phyloP scores from a whole-genome alignment of 2,329 filamentous ascomycete genomes.

The Penicillium sp. region DNA sequence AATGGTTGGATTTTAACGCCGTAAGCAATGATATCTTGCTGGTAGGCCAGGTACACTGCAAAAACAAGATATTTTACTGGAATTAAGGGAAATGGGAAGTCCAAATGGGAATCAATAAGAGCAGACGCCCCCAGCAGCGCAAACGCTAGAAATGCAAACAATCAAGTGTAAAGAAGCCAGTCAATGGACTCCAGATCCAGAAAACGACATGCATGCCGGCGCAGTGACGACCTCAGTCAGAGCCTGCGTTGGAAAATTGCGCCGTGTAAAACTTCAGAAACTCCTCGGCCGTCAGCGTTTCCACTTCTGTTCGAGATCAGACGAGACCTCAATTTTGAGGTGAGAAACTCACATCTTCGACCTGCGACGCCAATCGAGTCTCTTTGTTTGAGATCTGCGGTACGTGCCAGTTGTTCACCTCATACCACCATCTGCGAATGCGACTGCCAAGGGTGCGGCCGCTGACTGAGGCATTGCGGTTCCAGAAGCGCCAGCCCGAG shows the following conservation, averaged over 20 bases:
- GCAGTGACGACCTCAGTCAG: constrained; percentile 24
- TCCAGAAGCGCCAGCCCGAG: constrained; percentile 88
- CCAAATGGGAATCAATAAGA: constrained; percentile 10
- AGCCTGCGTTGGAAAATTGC: constrained; percentile 36
- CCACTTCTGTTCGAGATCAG: constrained; percentile 5
- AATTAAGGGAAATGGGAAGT: constrained; percentile 3
- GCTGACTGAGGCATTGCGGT: constrained; percentile 71
- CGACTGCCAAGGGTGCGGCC: constrained; percentile 75
- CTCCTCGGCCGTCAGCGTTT: constrained; percentile 33
- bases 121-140: constrained; percentile 7
- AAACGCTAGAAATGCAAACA: constrained; percentile 24
- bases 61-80: neutral
- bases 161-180: constrained; percentile 6
- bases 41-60: neutral
- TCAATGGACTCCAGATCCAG: neutral
- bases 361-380: constrained; percentile 38
- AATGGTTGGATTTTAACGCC: neutral
- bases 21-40: neutral
- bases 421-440: constrained; percentile 90
- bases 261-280: constrained; percentile 40
- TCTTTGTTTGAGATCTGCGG: constrained; percentile 46
- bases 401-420: constrained; percentile 84
- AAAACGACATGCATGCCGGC: neutral
- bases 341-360: constrained; percentile 45
- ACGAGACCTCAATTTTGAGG: neutral